Percentiles rank a stretch among this genome's conserved stretches.
These are phyloP conservation scores for Termitomyces sp. DNA, from an alignment of 768 basidiomycete genomes.

Conservation along the genomic window DNA sequence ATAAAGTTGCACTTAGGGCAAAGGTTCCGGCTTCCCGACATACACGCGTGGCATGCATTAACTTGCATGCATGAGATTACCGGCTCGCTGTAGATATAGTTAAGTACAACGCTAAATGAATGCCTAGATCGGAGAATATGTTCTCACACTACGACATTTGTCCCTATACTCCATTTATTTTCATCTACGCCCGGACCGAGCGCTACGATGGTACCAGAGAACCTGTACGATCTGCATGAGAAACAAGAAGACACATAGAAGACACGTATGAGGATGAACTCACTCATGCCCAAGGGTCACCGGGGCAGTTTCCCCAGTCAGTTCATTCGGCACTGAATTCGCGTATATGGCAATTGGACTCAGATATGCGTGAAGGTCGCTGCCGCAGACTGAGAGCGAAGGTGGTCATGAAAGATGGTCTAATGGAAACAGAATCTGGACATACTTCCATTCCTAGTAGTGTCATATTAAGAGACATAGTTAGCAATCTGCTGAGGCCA, in stretches of 20 bases:
- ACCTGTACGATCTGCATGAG: conserved; percentile 13
- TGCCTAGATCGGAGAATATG: conserved; percentile 1
- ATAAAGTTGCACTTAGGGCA: conserved; percentile 30
- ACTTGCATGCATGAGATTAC: conserved; percentile 32
- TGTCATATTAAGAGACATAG: neutral
- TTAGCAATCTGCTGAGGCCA: neutral
- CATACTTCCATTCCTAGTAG: conserved; percentile 27
- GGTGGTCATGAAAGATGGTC: neutral
- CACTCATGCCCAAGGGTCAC: conserved; percentile 44
- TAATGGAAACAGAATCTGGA: neutral
- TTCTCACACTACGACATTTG: conserved; percentile 27
- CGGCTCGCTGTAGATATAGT: conserved; percentile 28
- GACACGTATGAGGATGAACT: neutral
- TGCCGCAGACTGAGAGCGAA: conserved; percentile 32
- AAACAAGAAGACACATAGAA: neutral
- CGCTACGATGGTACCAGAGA: conserved; percentile 29
- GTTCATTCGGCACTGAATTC: conserved; percentile 25
- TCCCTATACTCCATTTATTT: conserved; percentile 27
- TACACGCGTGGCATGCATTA: conserved; percentile 27
- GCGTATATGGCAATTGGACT: conserved; percentile 22
- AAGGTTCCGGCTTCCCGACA: conserved; percentile 25
- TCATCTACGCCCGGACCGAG: conserved; percentile 27
- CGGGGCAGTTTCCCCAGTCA: conserved; percentile 35
- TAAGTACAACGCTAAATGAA: neutral
- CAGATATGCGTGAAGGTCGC: conserved; percentile 41